Base-by-base conservation (phyloP, 202 grass and related monocot genomes). In the Dendrocalamus latiflorus region DNA sequence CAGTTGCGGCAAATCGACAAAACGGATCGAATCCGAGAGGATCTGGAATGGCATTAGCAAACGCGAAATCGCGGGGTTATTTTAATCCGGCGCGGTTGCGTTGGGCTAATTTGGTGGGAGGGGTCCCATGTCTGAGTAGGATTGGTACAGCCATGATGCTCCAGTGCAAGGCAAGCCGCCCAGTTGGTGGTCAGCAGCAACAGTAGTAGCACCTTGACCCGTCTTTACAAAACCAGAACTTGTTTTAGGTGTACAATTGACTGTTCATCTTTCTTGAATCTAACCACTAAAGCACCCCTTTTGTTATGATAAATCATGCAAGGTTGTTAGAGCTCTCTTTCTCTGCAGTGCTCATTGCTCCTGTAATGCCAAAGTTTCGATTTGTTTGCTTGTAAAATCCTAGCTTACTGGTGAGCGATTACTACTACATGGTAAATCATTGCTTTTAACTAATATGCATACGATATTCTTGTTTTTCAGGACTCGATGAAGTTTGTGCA, bases 401-500 rank as follows among this genome's bases (percentile, higher is more conserved):
- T 44, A 34, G 8, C 4, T 75, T 67, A 74, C 14, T 48, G 45
- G 15, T 48, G 5, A 48, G 42, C 2, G 42, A 44, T 15, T 48
- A 48, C 8, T 21, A 0, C 15, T 41, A 14, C 47, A 49, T 80
- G 33, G 18, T 67, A 33, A 81, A 47, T 6, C 12, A 26, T 70
- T 82, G 28, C 42, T 11, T 15, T 15, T 48, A 48, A 48, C 24
- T 87, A 39, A 87, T 47, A 15, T 72, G 63, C 13, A 70, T 70
- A 43, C 5, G 9, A 6, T 30, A 15, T 6, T 22, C 5, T 20
- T 18, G 77, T 65, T 86, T 86, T 66, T 74, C 81, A 95, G 93
- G 93, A 95, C 84, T 95, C 93, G 50, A 86, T 90, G 74, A 88
- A 63, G 81, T 95, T 95, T 77, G 90, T 95, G 3, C 85, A 90